Evolutionary conservation across 371 early-diverging fungal species (phyloP).

Genomic region (Circinella umbellata): DNA sequence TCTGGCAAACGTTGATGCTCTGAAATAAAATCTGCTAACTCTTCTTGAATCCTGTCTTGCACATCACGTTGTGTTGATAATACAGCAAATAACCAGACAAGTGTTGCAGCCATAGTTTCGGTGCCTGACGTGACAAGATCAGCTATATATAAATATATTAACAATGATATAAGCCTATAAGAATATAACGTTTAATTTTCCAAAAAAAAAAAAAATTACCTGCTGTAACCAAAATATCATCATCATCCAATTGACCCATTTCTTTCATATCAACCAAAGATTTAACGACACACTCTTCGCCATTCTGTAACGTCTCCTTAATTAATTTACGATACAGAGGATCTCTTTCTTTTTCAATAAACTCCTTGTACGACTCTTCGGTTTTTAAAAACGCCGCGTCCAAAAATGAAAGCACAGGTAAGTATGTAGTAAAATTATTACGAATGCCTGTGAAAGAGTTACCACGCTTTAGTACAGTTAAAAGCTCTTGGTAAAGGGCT

Average conservation of each 20-base stretch:
- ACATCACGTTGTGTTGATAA: constrained; percentile 29
- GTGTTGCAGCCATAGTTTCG: constrained; percentile 23
- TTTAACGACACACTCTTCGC: constrained; percentile 19
- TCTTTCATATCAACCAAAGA: constrained; percentile 19
- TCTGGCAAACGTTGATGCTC: constrained; percentile 19
- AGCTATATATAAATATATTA: background rate
- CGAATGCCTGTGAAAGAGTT: constrained; percentile 5
- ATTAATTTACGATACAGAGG: constrained; percentile 5
- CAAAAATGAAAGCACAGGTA: constrained; percentile 2
- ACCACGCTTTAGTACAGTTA: constrained; percentile 1
- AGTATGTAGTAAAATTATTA: background rate
- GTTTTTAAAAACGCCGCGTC: constrained; percentile 3
- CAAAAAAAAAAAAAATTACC: constrained; percentile 1
- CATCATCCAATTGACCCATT: constrained; percentile 21
- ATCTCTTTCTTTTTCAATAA: constrained; percentile 9
- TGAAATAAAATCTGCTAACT: constrained; percentile 18
- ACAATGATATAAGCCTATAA: too few relatives aligned
- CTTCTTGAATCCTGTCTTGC: constrained; percentile 21
- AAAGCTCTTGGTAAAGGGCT: background rate
- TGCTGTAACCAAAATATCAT: constrained; percentile 16
- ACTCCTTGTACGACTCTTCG: constrained; percentile 1
- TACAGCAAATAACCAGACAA: constrained; percentile 28
- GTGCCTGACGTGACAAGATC: constrained; percentile 27
- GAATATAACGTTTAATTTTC: background rate
- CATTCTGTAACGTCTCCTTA: constrained; percentile 1